These are phyloP conservation scores for Malassezia sympodialis DNA, from an alignment of 1,284 basidiomycete genomes.

Conservation along the genomic window DNA sequence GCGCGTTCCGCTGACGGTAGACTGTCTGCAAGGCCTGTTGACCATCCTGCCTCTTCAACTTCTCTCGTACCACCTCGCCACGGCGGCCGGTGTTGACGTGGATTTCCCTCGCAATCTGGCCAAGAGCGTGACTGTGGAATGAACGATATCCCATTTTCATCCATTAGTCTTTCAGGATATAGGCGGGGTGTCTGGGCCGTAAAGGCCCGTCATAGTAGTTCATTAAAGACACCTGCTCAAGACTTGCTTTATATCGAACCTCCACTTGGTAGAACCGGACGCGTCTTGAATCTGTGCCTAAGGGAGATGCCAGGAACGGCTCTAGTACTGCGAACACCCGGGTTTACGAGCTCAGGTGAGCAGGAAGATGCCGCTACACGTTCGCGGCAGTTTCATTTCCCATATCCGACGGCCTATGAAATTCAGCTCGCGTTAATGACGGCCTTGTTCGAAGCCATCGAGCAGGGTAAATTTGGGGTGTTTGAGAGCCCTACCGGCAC, in stretches of 20 bases:
- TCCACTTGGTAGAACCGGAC: background rate
- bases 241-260: too few relatives aligned
- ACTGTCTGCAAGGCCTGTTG: conserved; percentile 87
- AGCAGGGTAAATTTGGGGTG: conserved; percentile 63
- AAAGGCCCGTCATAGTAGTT: background rate
- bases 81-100: conserved; percentile 90
- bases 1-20: conserved; percentile 67
- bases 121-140: conserved; percentile 49
- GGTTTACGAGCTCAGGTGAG: background rate
- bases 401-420: conserved; percentile 58
- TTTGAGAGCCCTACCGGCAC: conserved; percentile 53
- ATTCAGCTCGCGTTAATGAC: conserved; percentile 84
- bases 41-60: conserved; percentile 96
- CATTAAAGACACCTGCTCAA: too few relatives aligned
- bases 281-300: background rate
- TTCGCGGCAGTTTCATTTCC: conserved; percentile 29
- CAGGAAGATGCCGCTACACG: background rate
- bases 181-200: too few relatives aligned
- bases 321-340: conserved; percentile 4
- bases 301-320: background rate
- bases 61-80: conserved; percentile 89
- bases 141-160: conserved; percentile 8
- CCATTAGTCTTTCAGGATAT: background rate
- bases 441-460: conserved; percentile 71
- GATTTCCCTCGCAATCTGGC: conserved; percentile 94